A percentile compares a stretch with the other conserved stretches of the same genome.
phyloP scores from a whole-genome alignment of 176 grass and related monocot genomes.

The Rhynchospora tenuis region DNA sequence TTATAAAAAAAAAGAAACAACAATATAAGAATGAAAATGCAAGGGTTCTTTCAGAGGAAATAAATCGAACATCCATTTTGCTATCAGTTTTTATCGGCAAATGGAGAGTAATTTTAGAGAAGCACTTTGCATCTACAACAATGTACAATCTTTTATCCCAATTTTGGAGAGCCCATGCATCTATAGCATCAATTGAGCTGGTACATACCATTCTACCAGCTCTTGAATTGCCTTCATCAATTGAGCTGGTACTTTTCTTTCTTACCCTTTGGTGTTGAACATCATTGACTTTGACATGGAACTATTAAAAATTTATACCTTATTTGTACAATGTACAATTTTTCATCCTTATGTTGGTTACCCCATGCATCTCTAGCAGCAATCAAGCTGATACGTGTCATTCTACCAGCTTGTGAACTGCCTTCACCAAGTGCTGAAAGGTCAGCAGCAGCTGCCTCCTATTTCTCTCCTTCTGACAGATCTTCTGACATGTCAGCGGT shows the following conservation, averaged over 20 bases:
- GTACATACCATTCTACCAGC: no score
- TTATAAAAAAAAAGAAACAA: no score
- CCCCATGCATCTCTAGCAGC: constrained; percentile 45
- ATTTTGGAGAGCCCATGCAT: no score
- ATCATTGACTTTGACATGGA: not conserved
- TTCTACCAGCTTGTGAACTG: constrained; percentile 33
- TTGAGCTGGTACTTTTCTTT: not conserved
- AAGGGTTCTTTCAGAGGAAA: no score
- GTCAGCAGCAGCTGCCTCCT: constrained; percentile 21
- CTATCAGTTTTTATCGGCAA: no score
- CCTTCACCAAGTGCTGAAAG: constrained; percentile 29
- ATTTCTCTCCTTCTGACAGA: constrained; percentile 43
- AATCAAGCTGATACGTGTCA: constrained; percentile 36
- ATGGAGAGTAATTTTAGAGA: no score
- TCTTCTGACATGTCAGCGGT: constrained; percentile 59
- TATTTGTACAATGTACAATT: constrained; percentile 49
- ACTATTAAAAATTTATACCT: constrained; percentile 18
- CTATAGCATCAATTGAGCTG: no score
- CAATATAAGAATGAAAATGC: no score
- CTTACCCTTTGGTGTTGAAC: not conserved
- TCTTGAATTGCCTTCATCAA: no score
- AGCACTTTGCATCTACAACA: no score
- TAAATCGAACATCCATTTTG: no score
- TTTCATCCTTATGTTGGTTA: constrained; percentile 45
- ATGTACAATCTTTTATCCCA: no score